Evolutionary conservation across 2,329 filamentous ascomycete species (phyloP), one percentile per base, ranked within the genome.

Genomic region (Raffaelea deltoideospora): DNA sequence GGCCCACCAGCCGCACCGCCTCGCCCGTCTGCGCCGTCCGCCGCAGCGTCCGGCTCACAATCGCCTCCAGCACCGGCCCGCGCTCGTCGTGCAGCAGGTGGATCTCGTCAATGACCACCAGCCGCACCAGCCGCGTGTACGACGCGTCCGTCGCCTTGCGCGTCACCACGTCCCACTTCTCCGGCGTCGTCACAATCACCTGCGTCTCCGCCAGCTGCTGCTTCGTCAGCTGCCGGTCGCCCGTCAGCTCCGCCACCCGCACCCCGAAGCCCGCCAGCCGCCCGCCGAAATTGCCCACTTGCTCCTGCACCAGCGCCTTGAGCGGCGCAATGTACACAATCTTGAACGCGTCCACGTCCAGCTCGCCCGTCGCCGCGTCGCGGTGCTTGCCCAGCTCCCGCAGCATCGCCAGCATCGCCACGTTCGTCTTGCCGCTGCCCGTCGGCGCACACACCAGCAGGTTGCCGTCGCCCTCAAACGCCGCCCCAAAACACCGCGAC

Each of bases 81-180:
- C 90, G 82, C 46, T 98, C 90, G 53, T 98, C 92, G 56, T 98
- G 90, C 34, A 98, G 73, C 52, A 98, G 64, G 65, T 98, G 90
- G 47, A 98, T 96, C 59, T 98, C 90, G 50, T 98, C 90, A 42
- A 98, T 96, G 53, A 95, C 87, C 40, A 98, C 79, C 10, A 98
- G 69, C 28, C 88, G 79, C 20, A 98, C 90, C n/a, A 98, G 72
- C 49, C 92, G 93, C 14, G 87, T 98, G 58, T 98, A 98, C 49
- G 86, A 93, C 37, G 90, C 74, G 54, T 98, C 92, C 2, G 88
- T 95, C 7, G 88, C 87, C 59, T 98, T 98, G 59, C 92, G 76
- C 6, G 92, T 98, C 48, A 98, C 95, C 47, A 98, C 88, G 58
- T 98, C 90, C 82, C 86, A 98, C 61, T 98, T 98, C 59, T 98